Evolutionary conservation across 345 rosid species (phyloP).

Genomic region (Eutrema yunnanense): DNA sequence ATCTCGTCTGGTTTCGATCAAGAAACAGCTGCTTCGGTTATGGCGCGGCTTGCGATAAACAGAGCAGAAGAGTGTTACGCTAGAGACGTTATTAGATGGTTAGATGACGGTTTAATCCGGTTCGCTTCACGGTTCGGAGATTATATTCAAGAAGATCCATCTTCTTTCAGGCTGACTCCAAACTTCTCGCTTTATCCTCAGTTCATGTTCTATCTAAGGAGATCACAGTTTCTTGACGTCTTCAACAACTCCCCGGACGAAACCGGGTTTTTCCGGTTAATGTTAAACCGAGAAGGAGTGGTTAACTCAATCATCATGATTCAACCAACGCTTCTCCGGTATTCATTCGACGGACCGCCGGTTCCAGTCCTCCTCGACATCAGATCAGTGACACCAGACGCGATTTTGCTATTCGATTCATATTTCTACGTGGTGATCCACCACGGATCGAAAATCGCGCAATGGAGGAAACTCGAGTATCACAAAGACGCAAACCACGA

Average conservation of each 20-base stretch:
- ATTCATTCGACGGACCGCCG: constrained; percentile 92
- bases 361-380: constrained; percentile 91
- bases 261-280: constrained; percentile 76
- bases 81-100: constrained; percentile 84
- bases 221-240: constrained; percentile 97
- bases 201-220: constrained; percentile 89
- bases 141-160: constrained; percentile 84
- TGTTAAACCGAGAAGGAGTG: constrained; percentile 92
- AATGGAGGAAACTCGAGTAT: constrained; percentile 84
- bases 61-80: constrained; percentile 64
- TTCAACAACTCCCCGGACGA: constrained; percentile 87
- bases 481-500: constrained; percentile 79
- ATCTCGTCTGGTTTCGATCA: constrained; percentile 83
- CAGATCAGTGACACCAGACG: constrained; percentile 65
- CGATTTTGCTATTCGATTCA: constrained; percentile 85
- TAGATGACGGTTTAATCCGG: constrained; percentile 71
- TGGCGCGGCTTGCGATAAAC: constrained; percentile 89
- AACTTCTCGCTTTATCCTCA: constrained; percentile 94
- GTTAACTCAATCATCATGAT: constrained; percentile 85
- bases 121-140: constrained; percentile 90
- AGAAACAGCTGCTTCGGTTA: constrained; percentile 92
- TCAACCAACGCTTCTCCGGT: constrained; percentile 87
- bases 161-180: constrained; percentile 77
- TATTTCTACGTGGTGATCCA: constrained; percentile 85
- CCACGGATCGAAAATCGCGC: constrained; percentile 83